phyloP scores from a whole-genome alignment of 805 yeast genomes.

The Kodamaea neixiangensis region DNA sequence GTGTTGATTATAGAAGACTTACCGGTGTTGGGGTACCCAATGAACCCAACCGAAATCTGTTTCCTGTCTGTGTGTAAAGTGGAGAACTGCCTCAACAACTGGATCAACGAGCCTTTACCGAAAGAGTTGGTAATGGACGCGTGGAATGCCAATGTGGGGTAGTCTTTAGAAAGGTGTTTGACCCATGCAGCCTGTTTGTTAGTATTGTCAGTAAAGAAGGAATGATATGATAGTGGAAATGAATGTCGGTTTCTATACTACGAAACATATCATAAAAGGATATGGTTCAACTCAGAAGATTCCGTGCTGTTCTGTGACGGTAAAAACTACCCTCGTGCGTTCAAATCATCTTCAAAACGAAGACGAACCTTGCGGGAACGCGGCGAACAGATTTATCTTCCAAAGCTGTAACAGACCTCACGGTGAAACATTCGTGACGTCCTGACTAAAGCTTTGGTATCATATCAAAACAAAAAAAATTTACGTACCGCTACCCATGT shows the following conservation, averaged over 20 bases:
- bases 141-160: slow-evolving; percentile 96
- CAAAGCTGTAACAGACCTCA: slow-evolving; percentile 97
- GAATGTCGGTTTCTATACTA: slow-evolving; percentile 86
- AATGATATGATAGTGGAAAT: slow-evolving; percentile 2
- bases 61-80: slow-evolving; percentile 88
- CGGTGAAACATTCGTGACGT: slow-evolving; percentile 41
- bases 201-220: slow-evolving; percentile 21
- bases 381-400: slow-evolving; percentile 73
- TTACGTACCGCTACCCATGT: slow-evolving; percentile 99
- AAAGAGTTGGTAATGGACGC: slow-evolving; percentile 97
- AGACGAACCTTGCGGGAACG: slow-evolving; percentile 46
- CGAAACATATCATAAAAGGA: slow-evolving; percentile 54
- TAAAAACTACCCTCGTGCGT: slow-evolving; percentile 41
- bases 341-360: slow-evolving; percentile 42
- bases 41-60: slow-evolving; percentile 95
- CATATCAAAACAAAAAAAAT: slow-evolving; percentile 3
- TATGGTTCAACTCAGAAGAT: slow-evolving; percentile 81
- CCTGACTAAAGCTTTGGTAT: slow-evolving; percentile 90
- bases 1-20: slow-evolving; percentile 95
- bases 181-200: slow-evolving; percentile 94
- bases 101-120: slow-evolving; percentile 96
- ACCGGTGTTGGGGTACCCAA: slow-evolving; percentile 98
- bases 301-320: slow-evolving; percentile 52
- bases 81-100: slow-evolving; percentile 89
- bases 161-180: slow-evolving; percentile 84